Evolutionary conservation across 106 monocot genomes (phyloP), one percentile per base, ranked within the genome.

Genomic region (Xerophyta viscosa): DNA sequence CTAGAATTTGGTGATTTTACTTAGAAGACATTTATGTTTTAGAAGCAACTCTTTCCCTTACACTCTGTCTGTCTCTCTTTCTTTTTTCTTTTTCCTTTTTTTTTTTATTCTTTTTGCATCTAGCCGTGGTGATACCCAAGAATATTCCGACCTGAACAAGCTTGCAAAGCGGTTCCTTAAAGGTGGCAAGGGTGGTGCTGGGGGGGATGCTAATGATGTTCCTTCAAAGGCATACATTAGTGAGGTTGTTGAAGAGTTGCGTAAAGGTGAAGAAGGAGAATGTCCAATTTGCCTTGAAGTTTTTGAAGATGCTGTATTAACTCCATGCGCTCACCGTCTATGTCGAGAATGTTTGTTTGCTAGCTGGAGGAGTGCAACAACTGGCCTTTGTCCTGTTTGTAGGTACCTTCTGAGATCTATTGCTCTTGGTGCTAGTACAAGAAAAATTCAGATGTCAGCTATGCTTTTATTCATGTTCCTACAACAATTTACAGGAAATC

Each of bases 261-360:
- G 75, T 22, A 88, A 81, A 63, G 84, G 78, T 33, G 80, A 84
- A 46, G 79, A 76, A 49, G 80, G 76, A 44, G 94, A 88, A 63
- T 96, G 94, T 20, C 94, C 94, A 24, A 88, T 96, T 36, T 96
- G 94, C 60, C 71, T 96, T 24, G 94, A 96, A 76, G 84, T 76
- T 54, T 96, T 76, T 70, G 94, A 96, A 71, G 94, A 96, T 79
- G 88, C 94, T 25, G 84, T 96, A 12, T 58, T 96, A 30, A 96
- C 94, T 54, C 88, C 88, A 23, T 96, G 94, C 63, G 94, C 84
- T 61, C 94, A 96, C 58, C 76, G 88, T 28, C 45, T 96, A 27
- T 96, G 94, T 50, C 75, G 94, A 53, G 94, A 96, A 27, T 96
- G 94, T 31, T 73, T 96, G 31, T 50, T 96, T 23, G 57, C 84